phyloP scores from a whole-genome alignment of 805 yeast genomes.

The Metschnikowia kunwiensis region DNA sequence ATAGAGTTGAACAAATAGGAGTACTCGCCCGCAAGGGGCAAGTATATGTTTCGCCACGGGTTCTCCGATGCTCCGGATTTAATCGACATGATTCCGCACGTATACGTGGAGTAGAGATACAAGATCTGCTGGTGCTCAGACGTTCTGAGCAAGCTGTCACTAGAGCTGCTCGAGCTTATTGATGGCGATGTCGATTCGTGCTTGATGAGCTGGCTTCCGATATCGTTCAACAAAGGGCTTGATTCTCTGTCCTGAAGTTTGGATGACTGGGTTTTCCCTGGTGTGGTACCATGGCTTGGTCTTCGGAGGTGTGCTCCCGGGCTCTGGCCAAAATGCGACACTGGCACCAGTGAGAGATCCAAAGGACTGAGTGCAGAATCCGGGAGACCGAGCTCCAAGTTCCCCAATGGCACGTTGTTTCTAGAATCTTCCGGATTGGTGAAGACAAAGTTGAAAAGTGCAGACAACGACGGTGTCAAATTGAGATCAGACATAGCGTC shows the following conservation, averaged over 20 bases:
- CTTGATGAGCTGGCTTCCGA: conserved; percentile 10
- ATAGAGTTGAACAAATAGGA: conserved; percentile 59
- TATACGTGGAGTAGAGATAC: conserved; percentile 33
- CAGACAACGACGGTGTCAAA: conserved; percentile 38
- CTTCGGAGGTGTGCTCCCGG: conserved; percentile 2
- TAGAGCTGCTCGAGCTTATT: conserved; percentile 6
- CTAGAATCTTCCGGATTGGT: conserved; percentile 21
- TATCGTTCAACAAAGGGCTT: conserved; percentile 6
- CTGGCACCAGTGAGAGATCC: conserved; percentile 7
- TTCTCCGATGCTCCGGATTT: conserved; percentile 63
- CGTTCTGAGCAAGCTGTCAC: conserved; percentile 19
- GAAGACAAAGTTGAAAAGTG: conserved; percentile 35
- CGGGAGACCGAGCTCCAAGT: conserved; percentile 13
- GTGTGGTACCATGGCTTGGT: too few relatives aligned
- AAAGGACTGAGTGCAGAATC: conserved; percentile 27
- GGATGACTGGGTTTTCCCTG: too few relatives aligned
- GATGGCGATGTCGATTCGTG: conserved; percentile 14
- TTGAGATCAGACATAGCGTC: conserved; percentile 21
- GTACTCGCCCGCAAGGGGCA: conserved; percentile 55
- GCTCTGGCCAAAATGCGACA: conserved; percentile 1
- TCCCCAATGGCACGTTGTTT: conserved; percentile 5
- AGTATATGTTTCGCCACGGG: conserved; percentile 59
- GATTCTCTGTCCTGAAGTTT: not conserved
- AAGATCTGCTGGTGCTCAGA: conserved; percentile 38
- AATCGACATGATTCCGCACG: conserved; percentile 53